phyloP scores from a whole-genome alignment of 768 basidiomycete genomes.

The Chiua virens region DNA sequence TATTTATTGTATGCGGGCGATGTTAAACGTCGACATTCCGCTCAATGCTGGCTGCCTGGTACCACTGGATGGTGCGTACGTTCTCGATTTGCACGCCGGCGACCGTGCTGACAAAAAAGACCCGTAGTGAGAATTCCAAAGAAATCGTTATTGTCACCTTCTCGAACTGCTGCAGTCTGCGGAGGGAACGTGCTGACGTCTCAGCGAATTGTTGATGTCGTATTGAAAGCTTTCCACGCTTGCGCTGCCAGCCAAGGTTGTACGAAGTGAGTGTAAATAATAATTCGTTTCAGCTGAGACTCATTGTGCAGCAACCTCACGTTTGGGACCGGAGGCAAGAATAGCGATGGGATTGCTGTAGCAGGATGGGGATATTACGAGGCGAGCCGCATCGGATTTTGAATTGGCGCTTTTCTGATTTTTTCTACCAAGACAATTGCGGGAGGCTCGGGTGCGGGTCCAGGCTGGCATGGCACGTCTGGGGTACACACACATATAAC shows the following conservation, averaged over 20 bases:
- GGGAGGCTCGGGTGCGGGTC: constrained; percentile 90
- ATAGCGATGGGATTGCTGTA: constrained; percentile 68
- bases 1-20: constrained; percentile 86
- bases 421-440: constrained; percentile 65
- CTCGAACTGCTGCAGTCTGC: constrained; percentile 86
- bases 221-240: constrained; percentile 89
- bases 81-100: not conserved
- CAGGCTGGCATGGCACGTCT: constrained; percentile 86
- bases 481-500: constrained; percentile 95
- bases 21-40: constrained; percentile 86
- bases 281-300: not conserved
- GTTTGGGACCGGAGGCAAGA: constrained; percentile 87
- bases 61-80: constrained; percentile 66
- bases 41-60: constrained; percentile 93
- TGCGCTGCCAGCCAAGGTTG: constrained; percentile 93
- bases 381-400: constrained; percentile 33
- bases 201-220: constrained; percentile 93
- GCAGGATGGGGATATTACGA: constrained; percentile 93
- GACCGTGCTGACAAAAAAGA: not conserved
- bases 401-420: not conserved
- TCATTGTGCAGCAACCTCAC: constrained; percentile 67
- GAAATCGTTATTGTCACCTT: constrained; percentile 78
- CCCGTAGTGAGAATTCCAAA: constrained; percentile 70
- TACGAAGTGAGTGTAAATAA: constrained; percentile 64
- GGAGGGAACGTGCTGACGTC: constrained; percentile 91